phyloP scores from a whole-genome alignment of 768 basidiomycete genomes.

The Cystofilobasidium capitatum region DNA sequence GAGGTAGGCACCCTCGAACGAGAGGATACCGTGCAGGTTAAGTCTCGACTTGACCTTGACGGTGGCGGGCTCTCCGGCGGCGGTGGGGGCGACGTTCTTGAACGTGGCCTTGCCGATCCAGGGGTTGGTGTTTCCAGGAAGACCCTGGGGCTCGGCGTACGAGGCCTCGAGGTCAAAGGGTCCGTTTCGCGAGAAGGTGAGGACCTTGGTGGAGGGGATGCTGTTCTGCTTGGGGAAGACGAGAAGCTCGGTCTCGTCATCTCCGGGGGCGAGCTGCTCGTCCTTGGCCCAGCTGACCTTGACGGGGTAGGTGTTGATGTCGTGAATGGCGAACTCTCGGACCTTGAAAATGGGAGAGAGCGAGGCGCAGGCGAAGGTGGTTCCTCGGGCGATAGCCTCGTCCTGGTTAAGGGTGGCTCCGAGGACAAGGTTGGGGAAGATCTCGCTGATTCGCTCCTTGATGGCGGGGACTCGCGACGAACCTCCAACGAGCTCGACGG shows the following conservation, averaged over 20 bases:
- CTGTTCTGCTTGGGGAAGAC: conserved; percentile 79
- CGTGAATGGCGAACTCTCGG: conserved; percentile 81
- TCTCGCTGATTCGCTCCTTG: conserved; percentile 71
- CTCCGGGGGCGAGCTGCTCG: conserved; percentile 59
- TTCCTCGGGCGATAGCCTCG: conserved; percentile 89
- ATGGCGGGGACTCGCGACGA: conserved; percentile 87
- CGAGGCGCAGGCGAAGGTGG: conserved; percentile 94
- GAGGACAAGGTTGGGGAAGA: conserved; percentile 72
- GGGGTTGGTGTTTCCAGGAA: conserved; percentile 75
- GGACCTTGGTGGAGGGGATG: conserved; percentile 87
- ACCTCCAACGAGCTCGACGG: conserved; percentile 88
- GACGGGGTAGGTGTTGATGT: conserved; percentile 79
- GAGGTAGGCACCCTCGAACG: conserved; percentile 72
- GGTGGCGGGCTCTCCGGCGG: conserved; percentile 62
- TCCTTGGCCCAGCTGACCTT: conserved; percentile 76
- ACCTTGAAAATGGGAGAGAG: conserved; percentile 97
- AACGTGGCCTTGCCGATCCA: conserved; percentile 74
- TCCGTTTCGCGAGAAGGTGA: conserved; percentile 85
- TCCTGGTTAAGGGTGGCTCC: conserved; percentile 94
- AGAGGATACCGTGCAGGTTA: conserved; percentile 74
- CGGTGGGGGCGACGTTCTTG: conserved; percentile 60
- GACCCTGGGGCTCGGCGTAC: conserved; percentile 60
- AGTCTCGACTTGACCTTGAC: conserved; percentile 87
- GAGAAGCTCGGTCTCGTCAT: conserved; percentile 75
- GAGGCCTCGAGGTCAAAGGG: conserved; percentile 77